Base-by-base conservation (phyloP, 176 grass and related monocot genomes). In the Thalia dealbata region DNA sequence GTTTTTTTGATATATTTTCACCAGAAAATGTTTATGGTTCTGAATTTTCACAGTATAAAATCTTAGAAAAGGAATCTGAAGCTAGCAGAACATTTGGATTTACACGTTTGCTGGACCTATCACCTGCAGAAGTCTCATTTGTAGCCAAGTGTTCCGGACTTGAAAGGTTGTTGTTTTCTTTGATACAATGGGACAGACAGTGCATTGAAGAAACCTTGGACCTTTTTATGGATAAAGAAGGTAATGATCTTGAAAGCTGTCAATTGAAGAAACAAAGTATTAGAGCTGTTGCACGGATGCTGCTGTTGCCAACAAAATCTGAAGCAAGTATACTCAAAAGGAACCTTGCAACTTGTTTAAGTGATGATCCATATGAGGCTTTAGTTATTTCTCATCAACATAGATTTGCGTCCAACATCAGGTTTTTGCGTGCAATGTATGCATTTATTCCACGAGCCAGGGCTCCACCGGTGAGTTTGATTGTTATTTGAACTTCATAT, bases 1-100 rank as follows among this genome's bases (percentile, higher is more conserved):
- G 77, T 63, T 78, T 91, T 70, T 91, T 99, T 71, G 92, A 99
- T 81, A 93, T 99, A 85, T 99, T 99, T 86, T 88, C 81, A 58
- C 79, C 88, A 28, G 69, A 79, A 21, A 87, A 87, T 45, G 87
- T 99, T 42, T 77, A 95, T 75, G 24, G 79, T 52, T 93, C 90
- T 32, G 79, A 79, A 78, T 52, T 83, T 71, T 55, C 81, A 30
- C 83, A 91, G 35, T 73, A 78, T 80, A 79, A 56, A 70, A 83
- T 74, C 63, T 78, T 78, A 76, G 67, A 63, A 18, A 68, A 82
- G 54, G 72, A 76, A 80, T 42, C 66, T 71, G 21, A 84, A 32
- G 61, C 26, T 50, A 84, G 82, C 62, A 83, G 90, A 75, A 66
- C 85, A 73, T 99, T 99, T 85, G 90, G 87, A 18, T 99, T 95